Evolutionary conservation across 1,139 yeast genomes (phyloP), one percentile per base, ranked within the genome.

Genomic region (Geotrichum restrictum): DNA sequence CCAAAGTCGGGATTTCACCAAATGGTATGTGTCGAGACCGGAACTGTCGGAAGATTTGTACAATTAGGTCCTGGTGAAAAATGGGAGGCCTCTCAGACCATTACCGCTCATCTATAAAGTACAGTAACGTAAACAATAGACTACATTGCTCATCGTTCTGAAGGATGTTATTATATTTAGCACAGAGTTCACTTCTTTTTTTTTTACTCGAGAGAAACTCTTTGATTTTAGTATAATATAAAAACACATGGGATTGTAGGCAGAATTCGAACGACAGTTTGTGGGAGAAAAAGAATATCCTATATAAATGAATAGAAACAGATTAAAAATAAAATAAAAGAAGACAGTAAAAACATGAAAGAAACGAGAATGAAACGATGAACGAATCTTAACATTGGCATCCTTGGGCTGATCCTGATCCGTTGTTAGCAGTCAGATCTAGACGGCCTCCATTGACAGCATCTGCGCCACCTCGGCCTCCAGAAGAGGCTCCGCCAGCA

Each of bases 1-100:
- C 98, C 98, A 51, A 88, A 87, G 66, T 68, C 73, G 51, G 98
- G 96, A 3, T 93, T 77, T 73, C 77, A 82, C 61, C 75, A 83
- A 48, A 91, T 93, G 98, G 79, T 93, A 56, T 93, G 98, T 71
- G 80, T 93, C 52, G 98, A 93, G 70, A 94, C 96, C 1, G 98
- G 98, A 38, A 77, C 83, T 60, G 98, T 93, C 43, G 77, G 80
- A 55, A 81, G 82, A 47, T 85, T 86, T 66, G 73, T 79, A 42
- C 71, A 69, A 18, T 75, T 93, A 62, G 66, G 73, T 47, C 81
- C 93, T 11, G 94, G 93, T 51, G 77, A 76, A 56, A 76, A 76
- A 57, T 91, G 96, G 96, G 68, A 72, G 37, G 87, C 81, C 24
- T 73, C 80, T 50, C 95, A 89, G 71, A 71, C 45, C 13, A 11